Percentiles rank a stretch among this genome's conserved stretches.
These are phyloP conservation scores for Leccinellum rugosiceps DNA, from an alignment of 768 basidiomycete genomes.

Conservation along the genomic window DNA sequence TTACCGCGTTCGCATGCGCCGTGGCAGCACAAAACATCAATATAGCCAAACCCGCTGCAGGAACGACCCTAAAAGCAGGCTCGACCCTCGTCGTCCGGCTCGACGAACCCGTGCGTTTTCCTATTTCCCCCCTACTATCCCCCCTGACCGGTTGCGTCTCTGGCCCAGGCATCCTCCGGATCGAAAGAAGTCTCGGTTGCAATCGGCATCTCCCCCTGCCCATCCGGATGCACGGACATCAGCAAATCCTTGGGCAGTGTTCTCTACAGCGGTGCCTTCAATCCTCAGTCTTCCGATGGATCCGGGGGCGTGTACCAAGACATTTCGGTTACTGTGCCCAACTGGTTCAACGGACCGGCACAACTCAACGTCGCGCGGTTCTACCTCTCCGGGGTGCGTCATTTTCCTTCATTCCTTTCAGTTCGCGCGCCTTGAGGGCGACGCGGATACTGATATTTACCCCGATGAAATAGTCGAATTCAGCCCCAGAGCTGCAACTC, in stretches of 20 bases:
- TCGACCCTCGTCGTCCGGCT: slow-evolving; percentile 36
- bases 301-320: neutral
- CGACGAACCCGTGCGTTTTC: slow-evolving; percentile 37
- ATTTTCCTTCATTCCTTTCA: neutral
- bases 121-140: too few species aligned
- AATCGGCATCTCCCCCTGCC: neutral
- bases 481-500: neutral
- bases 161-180: neutral
- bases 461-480: neutral
- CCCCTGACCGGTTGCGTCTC: neutral
- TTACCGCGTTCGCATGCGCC: slow-evolving; percentile 4
- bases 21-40: slow-evolving; percentile 38
- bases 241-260: neutral
- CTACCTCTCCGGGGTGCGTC: slow-evolving; percentile 4
- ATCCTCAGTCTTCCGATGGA: neutral
- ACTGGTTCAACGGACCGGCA: neutral
- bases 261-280: slow-evolving; percentile 1
- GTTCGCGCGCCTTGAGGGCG: neutral
- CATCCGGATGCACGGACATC: neutral
- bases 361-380: neutral
- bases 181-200: slow-evolving; percentile 3
- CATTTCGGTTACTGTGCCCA: slow-evolving; percentile 1
- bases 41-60: slow-evolving; percentile 36
- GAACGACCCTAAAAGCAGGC: slow-evolving; percentile 33
- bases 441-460: neutral